phyloP scores from a whole-genome alignment of 306 rosid genomes.

The Inga oerstediana region DNA sequence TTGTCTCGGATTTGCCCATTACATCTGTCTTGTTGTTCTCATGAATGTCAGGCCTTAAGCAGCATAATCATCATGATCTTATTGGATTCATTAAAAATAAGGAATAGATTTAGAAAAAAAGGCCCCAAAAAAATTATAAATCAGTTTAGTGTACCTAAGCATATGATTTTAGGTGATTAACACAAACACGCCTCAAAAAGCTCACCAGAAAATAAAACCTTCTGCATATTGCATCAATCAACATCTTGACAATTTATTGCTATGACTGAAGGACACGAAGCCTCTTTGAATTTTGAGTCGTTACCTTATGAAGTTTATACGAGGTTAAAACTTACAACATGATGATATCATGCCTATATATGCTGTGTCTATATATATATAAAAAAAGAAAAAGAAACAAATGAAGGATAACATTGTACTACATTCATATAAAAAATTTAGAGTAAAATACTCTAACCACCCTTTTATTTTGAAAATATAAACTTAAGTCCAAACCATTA shows the following conservation, averaged over 20 bases:
- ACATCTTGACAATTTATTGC: constrained; percentile 1
- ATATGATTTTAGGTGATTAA: background rate
- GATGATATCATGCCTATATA: background rate
- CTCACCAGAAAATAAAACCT: background rate
- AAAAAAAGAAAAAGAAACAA: no score
- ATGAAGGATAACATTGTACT: no score
- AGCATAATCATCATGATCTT: constrained; percentile 10
- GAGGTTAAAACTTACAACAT: background rate
- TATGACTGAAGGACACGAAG: constrained; percentile 1
- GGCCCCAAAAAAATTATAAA: background rate
- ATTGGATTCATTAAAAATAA: background rate
- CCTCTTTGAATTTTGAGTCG: background rate
- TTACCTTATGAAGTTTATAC: background rate
- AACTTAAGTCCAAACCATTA: no score
- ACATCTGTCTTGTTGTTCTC: background rate
- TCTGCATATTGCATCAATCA: background rate
- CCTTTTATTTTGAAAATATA: no score
- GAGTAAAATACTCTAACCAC: no score
- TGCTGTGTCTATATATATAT: no score
- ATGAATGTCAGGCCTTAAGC: background rate
- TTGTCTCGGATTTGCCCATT: background rate
- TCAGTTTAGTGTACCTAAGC: background rate
- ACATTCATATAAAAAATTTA: no score
- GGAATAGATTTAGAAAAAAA: background rate
- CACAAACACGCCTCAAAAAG: background rate